These are phyloP conservation scores for Beauveria pseudobassiana DNA, from an alignment of 2,329 filamentous ascomycete species.

Conservation along the genomic window DNA sequence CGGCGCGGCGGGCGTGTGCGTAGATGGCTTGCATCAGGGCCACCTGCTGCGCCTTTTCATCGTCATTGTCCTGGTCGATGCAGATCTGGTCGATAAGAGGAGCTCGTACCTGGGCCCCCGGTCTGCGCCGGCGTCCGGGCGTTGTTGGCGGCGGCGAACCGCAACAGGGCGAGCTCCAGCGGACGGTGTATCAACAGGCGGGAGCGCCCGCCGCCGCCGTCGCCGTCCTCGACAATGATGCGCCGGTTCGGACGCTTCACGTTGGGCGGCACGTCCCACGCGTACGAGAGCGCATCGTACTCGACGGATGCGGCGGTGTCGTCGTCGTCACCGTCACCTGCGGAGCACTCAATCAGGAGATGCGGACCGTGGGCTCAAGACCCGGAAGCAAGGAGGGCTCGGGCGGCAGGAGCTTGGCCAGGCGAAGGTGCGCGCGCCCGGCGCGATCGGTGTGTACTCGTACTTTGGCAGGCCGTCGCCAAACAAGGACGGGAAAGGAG, in stretches of 20 bases:
- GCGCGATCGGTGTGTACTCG: slow-evolving; percentile 12
- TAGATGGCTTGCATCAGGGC: slow-evolving; percentile 25
- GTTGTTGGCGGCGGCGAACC: slow-evolving; percentile 12
- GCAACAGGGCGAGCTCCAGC: slow-evolving; percentile 23
- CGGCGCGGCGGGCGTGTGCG: slow-evolving; percentile 14
- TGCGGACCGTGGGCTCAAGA: slow-evolving; percentile 18
- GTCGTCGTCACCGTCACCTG: neutral
- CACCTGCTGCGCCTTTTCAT: slow-evolving; percentile 22
- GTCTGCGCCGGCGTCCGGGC: neutral
- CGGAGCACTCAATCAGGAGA: slow-evolving; percentile 21
- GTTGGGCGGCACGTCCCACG: slow-evolving; percentile 18
- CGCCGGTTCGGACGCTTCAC: slow-evolving; percentile 15
- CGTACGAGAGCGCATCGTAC: slow-evolving; percentile 26
- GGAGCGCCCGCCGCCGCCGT: neutral
- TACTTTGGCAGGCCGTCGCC: neutral
- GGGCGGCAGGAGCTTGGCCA: slow-evolving; percentile 19
- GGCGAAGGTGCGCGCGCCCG: slow-evolving; percentile 14
- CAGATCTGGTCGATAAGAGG: slow-evolving; percentile 25
- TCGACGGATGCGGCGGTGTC: neutral
- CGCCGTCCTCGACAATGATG: slow-evolving; percentile 19
- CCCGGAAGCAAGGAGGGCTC: slow-evolving; percentile 15
- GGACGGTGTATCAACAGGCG: slow-evolving; percentile 20
- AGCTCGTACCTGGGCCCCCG: neutral
- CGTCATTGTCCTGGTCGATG: slow-evolving; percentile 21
- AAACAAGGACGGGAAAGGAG: neutral